Base-by-base conservation (phyloP, 495 filamentous ascomycete species). In the Sporormia fimetaria region DNA sequence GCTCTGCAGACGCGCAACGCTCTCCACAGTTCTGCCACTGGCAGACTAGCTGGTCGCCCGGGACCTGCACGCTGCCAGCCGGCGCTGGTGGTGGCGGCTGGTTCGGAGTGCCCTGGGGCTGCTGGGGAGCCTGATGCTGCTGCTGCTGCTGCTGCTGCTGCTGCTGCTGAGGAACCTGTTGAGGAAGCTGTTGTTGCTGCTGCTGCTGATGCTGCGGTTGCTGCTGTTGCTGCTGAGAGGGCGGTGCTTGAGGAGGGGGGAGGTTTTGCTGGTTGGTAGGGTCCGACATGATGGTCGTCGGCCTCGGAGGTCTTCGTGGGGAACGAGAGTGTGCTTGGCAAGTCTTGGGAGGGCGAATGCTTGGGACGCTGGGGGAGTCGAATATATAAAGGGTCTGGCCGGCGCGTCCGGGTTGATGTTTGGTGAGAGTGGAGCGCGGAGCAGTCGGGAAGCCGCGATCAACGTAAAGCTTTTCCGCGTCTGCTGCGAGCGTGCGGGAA, bases 21-120 rank as follows among this genome's bases (percentile, higher is more conserved):
- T 98, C 86, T 40, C 71, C 70, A 57, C 88, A 98, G 39, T 76
- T 75, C 27, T 75, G 69, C 88, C 88, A 98, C 62, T 87, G 81
- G 57, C 88, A 98, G 4, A 59, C 59, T 11, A 66, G 46, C 46
- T 58, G 57, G 49, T 65, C 62, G 42, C 43, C 44, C 20, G 49
- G 21, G 15, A 23, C 41, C 7, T n/a, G 12, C 11, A 31, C 41
- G 21, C 30, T 53, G 21, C 33, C 33, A 32, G 51, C 44, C n/a
- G 51, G 43, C 25, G 51, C 31, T 1, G 45, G 37, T 15, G 55
- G 49, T 14, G 42, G 42, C 37, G 41, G 46, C 23, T 51, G 49
- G n/a, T 51, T 52, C 6, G 49, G 31, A 21, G 34, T 36, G 12
- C 30, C 29, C 26, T 51, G 41, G 33, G 23, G 47, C 15, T 49